Conservation (phyloP, 208 protist genomes). For the Trypanosoma melophagium region DNA sequence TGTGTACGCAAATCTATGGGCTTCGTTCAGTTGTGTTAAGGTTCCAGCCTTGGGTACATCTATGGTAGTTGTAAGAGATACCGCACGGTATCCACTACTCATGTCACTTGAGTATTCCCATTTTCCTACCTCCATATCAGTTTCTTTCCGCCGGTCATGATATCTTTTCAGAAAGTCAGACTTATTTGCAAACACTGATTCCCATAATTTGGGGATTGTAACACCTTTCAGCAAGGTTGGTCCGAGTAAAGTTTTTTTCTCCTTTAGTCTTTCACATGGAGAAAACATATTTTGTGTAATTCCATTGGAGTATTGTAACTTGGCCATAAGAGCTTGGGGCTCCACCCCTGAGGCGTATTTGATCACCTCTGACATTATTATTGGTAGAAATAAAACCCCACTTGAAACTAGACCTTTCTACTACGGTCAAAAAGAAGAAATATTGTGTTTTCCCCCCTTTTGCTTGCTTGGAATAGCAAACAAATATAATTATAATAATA, state of each 20-base stretch:
- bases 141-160: slow-evolving; percentile 69
- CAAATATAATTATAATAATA: too few relatives aligned
- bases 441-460: slow-evolving; percentile 1
- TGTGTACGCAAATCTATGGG: slow-evolving; percentile 72
- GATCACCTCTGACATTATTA: slow-evolving; percentile 40
- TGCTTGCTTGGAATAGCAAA: too few relatives aligned
- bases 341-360: slow-evolving; percentile 42
- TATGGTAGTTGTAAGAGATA: slow-evolving; percentile 57
- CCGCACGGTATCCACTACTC: slow-evolving; percentile 68
- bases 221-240: slow-evolving; percentile 61
- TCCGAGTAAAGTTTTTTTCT: slow-evolving; percentile 72
- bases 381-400: not conserved
- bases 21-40: slow-evolving; percentile 72
- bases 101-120: slow-evolving; percentile 76
- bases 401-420: too few relatives aligned
- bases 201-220: slow-evolving; percentile 74
- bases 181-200: slow-evolving; percentile 60
- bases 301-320: slow-evolving; percentile 59
- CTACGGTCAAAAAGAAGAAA: slow-evolving; percentile 8
- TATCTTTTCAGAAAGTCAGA: slow-evolving; percentile 71
- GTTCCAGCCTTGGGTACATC: slow-evolving; percentile 66
- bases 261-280: slow-evolving; percentile 36
- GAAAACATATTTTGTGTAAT: slow-evolving; percentile 80
- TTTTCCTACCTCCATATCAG: slow-evolving; percentile 50
- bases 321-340: slow-evolving; percentile 53